Base-by-base conservation (phyloP, 2,329 filamentous ascomycete genomes). In the Diaporthe ampelina region DNA sequence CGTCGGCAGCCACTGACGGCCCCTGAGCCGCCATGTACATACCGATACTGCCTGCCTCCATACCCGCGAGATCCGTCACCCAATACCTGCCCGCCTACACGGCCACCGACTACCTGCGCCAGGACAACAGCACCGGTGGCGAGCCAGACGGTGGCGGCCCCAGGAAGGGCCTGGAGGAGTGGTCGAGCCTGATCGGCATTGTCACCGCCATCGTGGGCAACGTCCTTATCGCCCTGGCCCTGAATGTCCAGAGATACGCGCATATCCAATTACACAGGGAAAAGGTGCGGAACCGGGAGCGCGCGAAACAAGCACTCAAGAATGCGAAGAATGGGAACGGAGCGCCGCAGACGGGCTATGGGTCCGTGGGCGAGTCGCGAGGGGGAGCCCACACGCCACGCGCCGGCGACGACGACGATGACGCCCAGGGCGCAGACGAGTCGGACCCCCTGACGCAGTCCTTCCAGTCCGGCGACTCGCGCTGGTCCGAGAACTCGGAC, bases 241-340 rank as follows among this genome's bases (percentile, higher is more conserved):
- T 99, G 76, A 99, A 99, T 81, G 96, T 97, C 67, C 97, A 99
- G 84, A 92, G 97, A 77, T 98, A 98, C 82, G 96, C 97, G 45
- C 97, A 99, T 81, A 94, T 97, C 73, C 91, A 93, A 73, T 89
- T 99, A 76, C 91, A 94, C 76, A 89, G 92, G 78, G 92, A 95
- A 81, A 91, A 89, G 78, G 87, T 89, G 59, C 88, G 90, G 76
- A 85, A 88, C 59, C 88, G 89, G 69, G 86, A 88, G 75, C 88
- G 86, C 61, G 87, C 89, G 57, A 89, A 86, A 77, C 85, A 88
- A 68, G 86, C 88, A n/a, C 80, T 88, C 78, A 89, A 88, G 78
- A 86, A 85, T 56, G 81, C 82, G 10, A 83, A 82, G 76, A 81
- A 80, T 43, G 77, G 77, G 76, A 81, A 80, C 48, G 77, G 76